Conservation (phyloP, 2,329 filamentous ascomycete species). For the Xylaria sp. region DNA sequence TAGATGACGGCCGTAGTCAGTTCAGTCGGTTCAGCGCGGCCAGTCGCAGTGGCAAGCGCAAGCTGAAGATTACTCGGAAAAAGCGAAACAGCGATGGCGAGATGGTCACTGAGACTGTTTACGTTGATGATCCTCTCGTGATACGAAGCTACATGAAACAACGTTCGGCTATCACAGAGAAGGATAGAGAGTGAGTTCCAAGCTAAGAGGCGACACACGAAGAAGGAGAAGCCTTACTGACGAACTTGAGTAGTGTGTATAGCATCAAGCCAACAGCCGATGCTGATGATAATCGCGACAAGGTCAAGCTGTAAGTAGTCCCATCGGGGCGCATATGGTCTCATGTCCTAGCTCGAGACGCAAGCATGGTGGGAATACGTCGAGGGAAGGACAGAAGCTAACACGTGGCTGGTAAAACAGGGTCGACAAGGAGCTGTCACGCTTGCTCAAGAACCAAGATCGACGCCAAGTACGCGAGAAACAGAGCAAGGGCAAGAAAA, state of each 20-base stretch:
- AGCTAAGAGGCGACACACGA: conserved; percentile 17
- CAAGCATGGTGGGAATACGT: background rate
- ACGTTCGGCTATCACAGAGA: conserved; percentile 63
- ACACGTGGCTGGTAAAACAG: conserved; percentile 34
- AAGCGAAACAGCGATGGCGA: conserved; percentile 60
- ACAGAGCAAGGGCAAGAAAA: conserved; percentile 62
- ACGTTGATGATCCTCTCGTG: conserved; percentile 74
- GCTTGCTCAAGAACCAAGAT: conserved; percentile 87
- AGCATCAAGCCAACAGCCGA: conserved; percentile 45
- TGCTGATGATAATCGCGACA: conserved; percentile 47
- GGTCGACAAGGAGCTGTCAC: conserved; percentile 68
- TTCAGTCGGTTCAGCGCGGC: conserved; percentile 66
- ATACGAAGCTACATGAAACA: conserved; percentile 84
- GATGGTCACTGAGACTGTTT: conserved; percentile 51
- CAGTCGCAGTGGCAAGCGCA: conserved; percentile 63
- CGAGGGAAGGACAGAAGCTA: too few species aligned
- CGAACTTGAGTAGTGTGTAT: conserved; percentile 42
- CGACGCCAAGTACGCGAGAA: conserved; percentile 86
- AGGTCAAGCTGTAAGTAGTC: conserved; percentile 37
- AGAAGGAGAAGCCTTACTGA: conserved; percentile 36
- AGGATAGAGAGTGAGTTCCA: conserved; percentile 64
- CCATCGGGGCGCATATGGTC: background rate
- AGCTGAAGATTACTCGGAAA: conserved; percentile 66
- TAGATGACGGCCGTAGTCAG: conserved; percentile 76
- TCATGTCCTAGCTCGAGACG: background rate